These are phyloP conservation scores for Malbranchea zuffiana DNA, from an alignment of 2,329 filamentous ascomycete genomes.

Conservation along the genomic window DNA sequence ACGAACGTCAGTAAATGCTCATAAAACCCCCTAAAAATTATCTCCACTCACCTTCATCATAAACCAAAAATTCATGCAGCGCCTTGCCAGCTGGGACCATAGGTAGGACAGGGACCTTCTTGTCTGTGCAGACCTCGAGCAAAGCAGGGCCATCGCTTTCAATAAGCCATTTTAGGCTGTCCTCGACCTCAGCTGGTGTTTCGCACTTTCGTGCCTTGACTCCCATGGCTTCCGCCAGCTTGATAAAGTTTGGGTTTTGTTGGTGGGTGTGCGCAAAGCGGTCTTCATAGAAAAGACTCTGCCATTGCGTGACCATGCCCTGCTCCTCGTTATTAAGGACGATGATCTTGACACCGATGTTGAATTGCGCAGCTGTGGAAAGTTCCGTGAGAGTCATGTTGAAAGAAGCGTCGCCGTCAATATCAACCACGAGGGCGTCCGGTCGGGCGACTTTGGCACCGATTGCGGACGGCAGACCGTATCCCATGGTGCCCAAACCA, in stretches of 20 bases:
- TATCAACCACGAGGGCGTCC: slow-evolving; percentile 81
- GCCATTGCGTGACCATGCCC: slow-evolving; percentile 98
- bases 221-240: slow-evolving; percentile 83
- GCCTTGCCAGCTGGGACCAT: slow-evolving; percentile 87
- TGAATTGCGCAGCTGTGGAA: slow-evolving; percentile 84
- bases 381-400: slow-evolving; percentile 97
- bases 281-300: slow-evolving; percentile 93
- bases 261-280: slow-evolving; percentile 87
- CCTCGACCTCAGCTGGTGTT: slow-evolving; percentile 66
- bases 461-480: slow-evolving; percentile 84
- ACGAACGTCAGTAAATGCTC: slow-evolving; percentile 6
- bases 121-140: slow-evolving; percentile 82
- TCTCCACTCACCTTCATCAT: slow-evolving; percentile 56
- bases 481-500: slow-evolving; percentile 93
- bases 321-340: slow-evolving; percentile 95
- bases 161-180: slow-evolving; percentile 78
- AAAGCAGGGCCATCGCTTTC: slow-evolving; percentile 82
- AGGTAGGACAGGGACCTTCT: slow-evolving; percentile 71
- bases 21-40: background rate
- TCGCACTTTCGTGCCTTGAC: slow-evolving; percentile 61
- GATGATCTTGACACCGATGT: slow-evolving; percentile 91
- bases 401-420: slow-evolving; percentile 97
- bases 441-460: slow-evolving; percentile 80
- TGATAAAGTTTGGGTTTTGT: slow-evolving; percentile 90
- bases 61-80: slow-evolving; percentile 87